These are phyloP conservation scores for Bretziella fagacearum DNA, from an alignment of 2,329 filamentous ascomycete genomes.

Conservation along the genomic window DNA sequence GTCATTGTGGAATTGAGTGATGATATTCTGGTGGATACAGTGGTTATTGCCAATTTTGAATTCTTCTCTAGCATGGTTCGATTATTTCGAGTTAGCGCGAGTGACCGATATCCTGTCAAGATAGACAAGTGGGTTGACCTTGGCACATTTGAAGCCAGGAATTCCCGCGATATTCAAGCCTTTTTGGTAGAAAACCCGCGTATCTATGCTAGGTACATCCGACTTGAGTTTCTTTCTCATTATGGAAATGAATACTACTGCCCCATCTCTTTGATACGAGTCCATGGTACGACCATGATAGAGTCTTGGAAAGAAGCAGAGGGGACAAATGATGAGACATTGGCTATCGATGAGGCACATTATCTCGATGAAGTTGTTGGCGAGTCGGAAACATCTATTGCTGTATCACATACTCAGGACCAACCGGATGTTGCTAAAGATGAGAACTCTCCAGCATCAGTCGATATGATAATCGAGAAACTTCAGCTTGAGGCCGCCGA, in stretches of 20 bases:
- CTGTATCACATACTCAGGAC: neutral
- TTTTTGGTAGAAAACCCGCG: slow-evolving; percentile 88
- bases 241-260: slow-evolving; percentile 97
- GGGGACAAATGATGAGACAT: slow-evolving; percentile 8
- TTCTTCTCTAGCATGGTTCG: slow-evolving; percentile 98
- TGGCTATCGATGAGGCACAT: slow-evolving; percentile 1
- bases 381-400: neutral
- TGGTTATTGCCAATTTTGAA: slow-evolving; percentile 96
- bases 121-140: slow-evolving; percentile 78
- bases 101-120: slow-evolving; percentile 88
- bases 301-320: slow-evolving; percentile 83
- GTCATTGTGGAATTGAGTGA: slow-evolving; percentile 89
- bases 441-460: no score
- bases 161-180: slow-evolving; percentile 83
- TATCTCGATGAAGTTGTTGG: neutral
- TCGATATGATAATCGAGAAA: no score
- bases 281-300: slow-evolving; percentile 92
- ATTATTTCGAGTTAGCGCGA: slow-evolving; percentile 78
- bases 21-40: slow-evolving; percentile 70
- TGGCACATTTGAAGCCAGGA: slow-evolving; percentile 77
- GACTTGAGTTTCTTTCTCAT: slow-evolving; percentile 81
- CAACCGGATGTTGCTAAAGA: no score
- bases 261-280: slow-evolving; percentile 71
- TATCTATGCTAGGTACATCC: slow-evolving; percentile 87
- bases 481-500: no score